phyloP scores from a whole-genome alignment of 768 basidiomycete genomes.

The Hebeloma cylindrosporum region DNA sequence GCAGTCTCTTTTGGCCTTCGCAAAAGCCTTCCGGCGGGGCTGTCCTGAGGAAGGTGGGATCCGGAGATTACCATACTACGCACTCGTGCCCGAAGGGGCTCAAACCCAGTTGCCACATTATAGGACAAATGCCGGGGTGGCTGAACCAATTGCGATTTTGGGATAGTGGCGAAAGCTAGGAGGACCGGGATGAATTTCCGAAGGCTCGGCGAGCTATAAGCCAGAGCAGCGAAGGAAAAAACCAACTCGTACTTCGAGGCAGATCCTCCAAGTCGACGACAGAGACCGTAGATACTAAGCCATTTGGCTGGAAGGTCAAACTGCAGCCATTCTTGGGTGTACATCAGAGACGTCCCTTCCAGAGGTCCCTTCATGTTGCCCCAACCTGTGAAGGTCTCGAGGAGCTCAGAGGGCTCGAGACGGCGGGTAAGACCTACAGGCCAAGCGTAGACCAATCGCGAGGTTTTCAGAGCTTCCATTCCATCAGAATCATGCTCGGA shows the following conservation, averaged over 20 bases:
- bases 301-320: slow-evolving; percentile 9
- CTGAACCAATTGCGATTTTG: slow-evolving; percentile 10
- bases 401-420: slow-evolving; percentile 6
- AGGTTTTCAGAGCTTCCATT: slow-evolving; percentile 12
- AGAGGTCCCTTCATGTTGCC: slow-evolving; percentile 6
- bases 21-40: slow-evolving; percentile 1
- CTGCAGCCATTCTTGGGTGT: slow-evolving; percentile 13
- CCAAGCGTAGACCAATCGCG: slow-evolving; percentile 13
- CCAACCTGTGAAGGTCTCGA: slow-evolving; percentile 10
- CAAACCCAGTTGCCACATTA: slow-evolving; percentile 20
- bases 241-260: slow-evolving; percentile 13
- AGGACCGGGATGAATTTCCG: slow-evolving; percentile 25
- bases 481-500: slow-evolving; percentile 3
- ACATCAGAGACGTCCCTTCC: slow-evolving; percentile 3
- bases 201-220: slow-evolving; percentile 10
- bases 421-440: slow-evolving; percentile 4
- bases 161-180: slow-evolving; percentile 31
- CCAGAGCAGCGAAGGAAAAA: slow-evolving; percentile 17
- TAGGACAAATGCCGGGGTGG: slow-evolving; percentile 21
- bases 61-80: slow-evolving; percentile 5
- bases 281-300: slow-evolving; percentile 17
- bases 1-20: neutral
- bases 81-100: slow-evolving; percentile 9
- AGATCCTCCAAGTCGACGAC: slow-evolving; percentile 5
- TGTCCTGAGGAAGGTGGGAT: neutral